A percentile compares a stretch with the other conserved stretches of the same genome.
phyloP scores from a whole-genome alignment of 2,329 filamentous ascomycete species.

The Colletotrichum karsti region DNA sequence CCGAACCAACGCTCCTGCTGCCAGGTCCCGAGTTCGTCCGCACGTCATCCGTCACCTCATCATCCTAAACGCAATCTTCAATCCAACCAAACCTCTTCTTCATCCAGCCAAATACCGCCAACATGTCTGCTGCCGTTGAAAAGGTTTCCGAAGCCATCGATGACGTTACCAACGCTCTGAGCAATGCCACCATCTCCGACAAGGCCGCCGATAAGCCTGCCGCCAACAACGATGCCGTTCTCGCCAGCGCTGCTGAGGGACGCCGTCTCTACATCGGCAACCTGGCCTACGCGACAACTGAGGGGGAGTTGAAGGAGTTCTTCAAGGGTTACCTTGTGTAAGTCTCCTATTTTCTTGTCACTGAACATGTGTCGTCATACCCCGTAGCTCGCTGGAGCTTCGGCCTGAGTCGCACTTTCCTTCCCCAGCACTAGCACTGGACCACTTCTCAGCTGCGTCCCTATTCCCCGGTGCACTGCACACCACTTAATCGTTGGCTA shows the following conservation, averaged over 20 bases:
- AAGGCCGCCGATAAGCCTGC: slow-evolving; percentile 55
- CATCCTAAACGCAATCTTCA: slow-evolving; percentile 48
- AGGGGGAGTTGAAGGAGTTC: slow-evolving; percentile 99
- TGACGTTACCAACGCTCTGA: slow-evolving; percentile 79
- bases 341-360: slow-evolving; percentile 53
- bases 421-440: background rate
- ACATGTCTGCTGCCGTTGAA: slow-evolving; percentile 87
- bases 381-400: slow-evolving; percentile 2
- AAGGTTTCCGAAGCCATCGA: slow-evolving; percentile 76
- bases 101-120: slow-evolving; percentile 55
- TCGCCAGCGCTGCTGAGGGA: slow-evolving; percentile 97
- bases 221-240: slow-evolving; percentile 86
- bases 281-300: slow-evolving; percentile 99
- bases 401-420: background rate
- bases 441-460: background rate
- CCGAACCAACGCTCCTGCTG: slow-evolving; percentile 53
- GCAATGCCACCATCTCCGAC: slow-evolving; percentile 75
- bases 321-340: slow-evolving; percentile 99
- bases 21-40: slow-evolving; percentile 45
- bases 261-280: slow-evolving; percentile 99
- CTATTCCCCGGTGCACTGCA: background rate
- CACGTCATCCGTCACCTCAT: slow-evolving; percentile 55
- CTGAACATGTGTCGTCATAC: background rate
- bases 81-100: slow-evolving; percentile 39
- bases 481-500: background rate